Evolutionary conservation across 768 basidiomycete species (phyloP).

Genomic region (Suillus weaverae): DNA sequence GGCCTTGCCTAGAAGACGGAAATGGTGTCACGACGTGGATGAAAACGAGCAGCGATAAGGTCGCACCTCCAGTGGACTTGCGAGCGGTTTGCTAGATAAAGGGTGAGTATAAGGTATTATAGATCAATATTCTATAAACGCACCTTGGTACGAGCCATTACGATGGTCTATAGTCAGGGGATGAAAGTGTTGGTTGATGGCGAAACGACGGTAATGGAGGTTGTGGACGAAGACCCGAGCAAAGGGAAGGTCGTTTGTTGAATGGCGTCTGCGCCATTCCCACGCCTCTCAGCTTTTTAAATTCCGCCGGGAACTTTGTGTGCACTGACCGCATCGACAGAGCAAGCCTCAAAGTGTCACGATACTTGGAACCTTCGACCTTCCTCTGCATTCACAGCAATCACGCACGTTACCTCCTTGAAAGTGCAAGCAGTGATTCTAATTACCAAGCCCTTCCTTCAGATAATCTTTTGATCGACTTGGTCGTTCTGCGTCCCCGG

Average conservation of each 20-base stretch:
- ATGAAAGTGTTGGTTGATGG: background rate
- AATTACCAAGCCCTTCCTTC: background rate
- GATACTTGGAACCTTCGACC: background rate
- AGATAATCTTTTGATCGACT: background rate
- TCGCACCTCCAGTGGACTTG: slow-evolving; percentile 95
- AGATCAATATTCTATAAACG: slow-evolving; percentile 4
- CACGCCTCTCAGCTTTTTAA: slow-evolving; percentile 29
- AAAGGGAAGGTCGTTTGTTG: slow-evolving; percentile 18
- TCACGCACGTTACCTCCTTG: background rate
- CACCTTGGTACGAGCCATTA: slow-evolving; percentile 91
- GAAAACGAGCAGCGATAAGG: slow-evolving; percentile 19
- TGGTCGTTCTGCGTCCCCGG: background rate
- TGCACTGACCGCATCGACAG: slow-evolving; percentile 30
- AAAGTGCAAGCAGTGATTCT: background rate
- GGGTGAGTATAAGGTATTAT: slow-evolving; percentile 12
- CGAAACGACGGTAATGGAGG: slow-evolving; percentile 2
- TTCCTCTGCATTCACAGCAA: background rate
- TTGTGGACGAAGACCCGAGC: slow-evolving; percentile 13
- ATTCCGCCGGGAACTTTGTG: slow-evolving; percentile 24
- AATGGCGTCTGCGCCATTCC: slow-evolving; percentile 22
- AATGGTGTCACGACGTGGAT: slow-evolving; percentile 20
- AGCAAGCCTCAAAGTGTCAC: background rate
- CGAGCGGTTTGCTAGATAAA: slow-evolving; percentile 88
- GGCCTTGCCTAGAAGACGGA: slow-evolving; percentile 63
- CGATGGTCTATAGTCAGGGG: background rate